Conservation (phyloP, 306 rosid species). For the Cicer pinnatifidum region DNA sequence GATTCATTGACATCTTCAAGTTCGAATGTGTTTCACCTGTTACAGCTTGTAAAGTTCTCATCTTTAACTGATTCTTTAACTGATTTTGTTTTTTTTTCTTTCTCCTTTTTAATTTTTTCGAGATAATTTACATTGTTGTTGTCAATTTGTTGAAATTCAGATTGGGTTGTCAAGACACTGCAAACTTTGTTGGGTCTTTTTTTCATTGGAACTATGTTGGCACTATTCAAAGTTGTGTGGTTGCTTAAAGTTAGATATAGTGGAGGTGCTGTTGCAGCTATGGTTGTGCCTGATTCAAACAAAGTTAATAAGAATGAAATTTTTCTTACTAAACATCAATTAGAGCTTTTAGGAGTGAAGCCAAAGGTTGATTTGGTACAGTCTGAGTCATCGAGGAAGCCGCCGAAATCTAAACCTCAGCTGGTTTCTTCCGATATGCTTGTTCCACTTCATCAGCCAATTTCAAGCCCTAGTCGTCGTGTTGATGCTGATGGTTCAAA, state of each 20-base stretch:
- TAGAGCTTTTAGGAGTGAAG: constrained; percentile 80
- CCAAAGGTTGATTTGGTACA: constrained; percentile 57
- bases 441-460: constrained; percentile 86
- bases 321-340: constrained; percentile 70
- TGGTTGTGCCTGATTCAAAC: constrained; percentile 48
- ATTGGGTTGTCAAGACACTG: constrained; percentile 65
- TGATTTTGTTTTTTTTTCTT: not conserved
- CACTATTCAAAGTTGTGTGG: constrained; percentile 69
- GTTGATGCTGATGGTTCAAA: constrained; percentile 56
- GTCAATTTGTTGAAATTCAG: constrained; percentile 51
- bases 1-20: constrained; percentile 56
- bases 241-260: constrained; percentile 52
- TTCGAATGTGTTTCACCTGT: constrained; percentile 53
- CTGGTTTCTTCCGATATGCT: constrained; percentile 68
- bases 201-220: constrained; percentile 65
- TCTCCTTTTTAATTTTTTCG: not conserved
- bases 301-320: constrained; percentile 55
- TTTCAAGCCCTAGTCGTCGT: constrained; percentile 57
- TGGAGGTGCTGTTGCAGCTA: constrained; percentile 46
- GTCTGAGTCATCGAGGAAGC: constrained; percentile 66
- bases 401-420: constrained; percentile 72
- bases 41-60: constrained; percentile 70
- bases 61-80: constrained; percentile 20
- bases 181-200: constrained; percentile 63
- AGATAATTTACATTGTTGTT: not conserved